These are phyloP conservation scores for Petunia axillaris DNA, from an alignment of 257 asterid species.

Conservation along the genomic window DNA sequence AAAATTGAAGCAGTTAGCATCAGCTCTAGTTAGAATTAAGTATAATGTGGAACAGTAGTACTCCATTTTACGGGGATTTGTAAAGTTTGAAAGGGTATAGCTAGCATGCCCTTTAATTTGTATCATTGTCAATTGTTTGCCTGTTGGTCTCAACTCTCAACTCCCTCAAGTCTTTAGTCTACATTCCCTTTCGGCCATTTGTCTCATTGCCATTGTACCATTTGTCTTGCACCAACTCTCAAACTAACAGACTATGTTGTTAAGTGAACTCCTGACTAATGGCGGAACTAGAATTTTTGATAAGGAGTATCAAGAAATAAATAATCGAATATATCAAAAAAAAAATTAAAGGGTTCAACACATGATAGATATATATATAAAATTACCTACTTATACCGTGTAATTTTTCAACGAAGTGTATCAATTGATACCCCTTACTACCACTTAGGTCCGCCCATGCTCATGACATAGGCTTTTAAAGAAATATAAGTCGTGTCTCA, in stretches of 20 bases:
- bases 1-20: background rate
- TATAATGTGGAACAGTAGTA: background rate
- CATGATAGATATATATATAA: too few relatives aligned
- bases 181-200: conserved; percentile 1
- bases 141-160: background rate
- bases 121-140: background rate
- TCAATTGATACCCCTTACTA: too few relatives aligned
- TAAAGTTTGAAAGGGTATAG: background rate
- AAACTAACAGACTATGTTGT: background rate
- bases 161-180: background rate
- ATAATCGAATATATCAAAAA: too few relatives aligned
- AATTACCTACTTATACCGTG: too few relatives aligned
- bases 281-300: too few relatives aligned
- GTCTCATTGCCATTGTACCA: background rate
- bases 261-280: too few relatives aligned
- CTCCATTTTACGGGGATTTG: background rate
- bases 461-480: too few relatives aligned
- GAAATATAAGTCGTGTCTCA: too few relatives aligned
- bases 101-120: background rate
- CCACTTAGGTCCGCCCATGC: too few relatives aligned
- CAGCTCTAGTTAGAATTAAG: background rate
- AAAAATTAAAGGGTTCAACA: too few relatives aligned
- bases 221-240: background rate
- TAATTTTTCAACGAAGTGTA: too few relatives aligned
- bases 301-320: too few relatives aligned